Percentiles rank a stretch among this genome's conserved stretches.
Evolutionary conservation across 2,329 filamentous ascomycete species (phyloP).

Genomic region (Fusarium sp.): DNA sequence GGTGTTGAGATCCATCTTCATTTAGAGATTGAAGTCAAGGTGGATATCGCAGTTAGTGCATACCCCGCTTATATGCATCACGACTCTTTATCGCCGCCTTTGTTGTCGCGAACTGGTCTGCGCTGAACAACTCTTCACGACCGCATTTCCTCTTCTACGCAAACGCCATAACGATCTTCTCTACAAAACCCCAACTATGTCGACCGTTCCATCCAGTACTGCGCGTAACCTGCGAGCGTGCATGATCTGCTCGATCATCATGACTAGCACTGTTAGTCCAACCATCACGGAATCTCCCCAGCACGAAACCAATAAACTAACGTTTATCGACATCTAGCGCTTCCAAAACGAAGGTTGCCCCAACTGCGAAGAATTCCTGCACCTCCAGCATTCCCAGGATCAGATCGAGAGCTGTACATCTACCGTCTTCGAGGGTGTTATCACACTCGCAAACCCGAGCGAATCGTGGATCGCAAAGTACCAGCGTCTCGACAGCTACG

Average conservation of each 20-base stretch:
- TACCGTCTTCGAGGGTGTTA: conserved; percentile 93
- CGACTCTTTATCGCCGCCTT: conserved; percentile 16
- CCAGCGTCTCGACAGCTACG: conserved; percentile 90
- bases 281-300: background rate
- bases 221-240: conserved; percentile 92
- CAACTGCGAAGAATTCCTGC: conserved; percentile 94
- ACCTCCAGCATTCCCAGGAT: conserved; percentile 81
- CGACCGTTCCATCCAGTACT: conserved; percentile 73
- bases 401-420: conserved; percentile 93
- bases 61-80: conserved; percentile 39
- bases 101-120: conserved; percentile 20
- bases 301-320: conserved; percentile 17
- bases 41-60: conserved; percentile 27
- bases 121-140: conserved; percentile 10
- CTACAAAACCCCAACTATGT: conserved; percentile 48
- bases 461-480: conserved; percentile 96
- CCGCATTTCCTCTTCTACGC: background rate
- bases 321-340: conserved; percentile 62
- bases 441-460: conserved; percentile 83
- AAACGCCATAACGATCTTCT: background rate
- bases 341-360: conserved; percentile 91
- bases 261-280: conserved; percentile 75
- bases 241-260: conserved; percentile 98
- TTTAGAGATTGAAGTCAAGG: conserved; percentile 11
- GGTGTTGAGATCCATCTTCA: conserved; percentile 18